Conservation (phyloP, 176 grass and related monocot species). For the Avena insularis region DNA sequence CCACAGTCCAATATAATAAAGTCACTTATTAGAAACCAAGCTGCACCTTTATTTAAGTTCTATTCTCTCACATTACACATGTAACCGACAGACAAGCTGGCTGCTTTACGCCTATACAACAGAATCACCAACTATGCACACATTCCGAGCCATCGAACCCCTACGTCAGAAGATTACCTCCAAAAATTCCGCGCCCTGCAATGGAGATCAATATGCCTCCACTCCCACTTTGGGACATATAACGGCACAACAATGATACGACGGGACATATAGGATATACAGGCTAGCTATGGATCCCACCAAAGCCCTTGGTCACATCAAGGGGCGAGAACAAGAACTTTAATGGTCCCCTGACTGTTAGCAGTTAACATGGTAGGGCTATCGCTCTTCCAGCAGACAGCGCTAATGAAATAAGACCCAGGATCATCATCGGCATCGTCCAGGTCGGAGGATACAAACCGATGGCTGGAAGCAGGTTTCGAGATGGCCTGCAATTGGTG, state of each 20-base stretch:
- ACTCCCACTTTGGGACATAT: conserved; percentile 44
- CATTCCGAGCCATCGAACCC: conserved; percentile 39
- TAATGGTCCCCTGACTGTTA: conserved; percentile 99
- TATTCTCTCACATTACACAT: conserved; percentile 49
- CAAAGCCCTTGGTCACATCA: conserved; percentile 44
- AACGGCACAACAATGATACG: conserved; percentile 32
- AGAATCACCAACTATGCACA: conserved; percentile 47
- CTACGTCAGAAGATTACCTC: conserved; percentile 49
- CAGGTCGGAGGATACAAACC: conserved; percentile 80
- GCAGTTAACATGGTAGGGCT: conserved; percentile 96
- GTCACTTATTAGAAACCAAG: conserved; percentile 30
- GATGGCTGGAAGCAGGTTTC: conserved; percentile 85
- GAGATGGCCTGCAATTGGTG: conserved; percentile 77
- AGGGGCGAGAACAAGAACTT: conserved; percentile 91
- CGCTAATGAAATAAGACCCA: conserved; percentile 95
- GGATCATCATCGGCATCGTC: conserved; percentile 83
- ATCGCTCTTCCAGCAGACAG: conserved; percentile 99
- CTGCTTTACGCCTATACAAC: conserved; percentile 48
- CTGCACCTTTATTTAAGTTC: conserved; percentile 22
- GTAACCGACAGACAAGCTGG: conserved; percentile 34
- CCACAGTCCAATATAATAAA: not conserved
- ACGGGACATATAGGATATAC: conserved; percentile 35
- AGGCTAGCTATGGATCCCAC: conserved; percentile 32
- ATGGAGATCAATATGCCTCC: conserved; percentile 37
- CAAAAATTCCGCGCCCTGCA: conserved; percentile 45